Evolutionary conservation across 2,329 filamentous ascomycete species (phyloP).

Genomic region (Neofusicoccum ribis): DNA sequence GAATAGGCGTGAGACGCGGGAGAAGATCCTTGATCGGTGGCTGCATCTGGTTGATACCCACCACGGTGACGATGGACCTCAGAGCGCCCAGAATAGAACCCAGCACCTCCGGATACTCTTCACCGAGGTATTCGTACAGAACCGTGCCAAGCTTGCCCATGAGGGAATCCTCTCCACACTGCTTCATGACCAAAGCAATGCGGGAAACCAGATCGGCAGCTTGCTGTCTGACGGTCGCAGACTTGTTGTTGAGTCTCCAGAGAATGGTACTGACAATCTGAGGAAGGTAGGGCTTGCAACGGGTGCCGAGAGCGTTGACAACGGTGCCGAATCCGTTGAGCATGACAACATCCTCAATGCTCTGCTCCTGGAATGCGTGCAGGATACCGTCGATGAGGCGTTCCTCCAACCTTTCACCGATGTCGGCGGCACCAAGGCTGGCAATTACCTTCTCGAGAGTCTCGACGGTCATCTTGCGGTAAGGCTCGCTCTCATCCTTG

Average conservation of each 20-base stretch:
- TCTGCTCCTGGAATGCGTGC: conserved; percentile 96
- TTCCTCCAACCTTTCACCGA: conserved; percentile 89
- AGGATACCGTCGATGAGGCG: conserved; percentile 92
- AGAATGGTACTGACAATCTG: conserved; percentile 97
- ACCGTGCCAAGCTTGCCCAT: conserved; percentile 95
- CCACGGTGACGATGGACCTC: conserved; percentile 94
- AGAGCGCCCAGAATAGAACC: conserved; percentile 94
- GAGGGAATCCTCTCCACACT: conserved; percentile 92
- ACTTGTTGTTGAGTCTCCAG: conserved; percentile 97
- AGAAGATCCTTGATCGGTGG: conserved; percentile 95
- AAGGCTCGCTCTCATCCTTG: conserved; percentile 97
- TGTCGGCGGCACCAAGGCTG: conserved; percentile 88
- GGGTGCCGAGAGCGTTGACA: conserved; percentile 87
- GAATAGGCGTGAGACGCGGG: conserved; percentile 92
- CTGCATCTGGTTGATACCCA: conserved; percentile 97
- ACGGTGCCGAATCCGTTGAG: conserved; percentile 97
- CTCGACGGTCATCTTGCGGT: conserved; percentile 98
- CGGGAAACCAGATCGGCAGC: conserved; percentile 94
- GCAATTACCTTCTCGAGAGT: conserved; percentile 96
- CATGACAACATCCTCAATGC: conserved; percentile 92
- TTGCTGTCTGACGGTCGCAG: conserved; percentile 92
- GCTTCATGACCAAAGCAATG: conserved; percentile 98
- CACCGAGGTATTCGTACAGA: conserved; percentile 95
- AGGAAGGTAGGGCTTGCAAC: conserved; percentile 93
- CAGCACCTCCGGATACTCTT: conserved; percentile 97